Evolutionary conservation across 345 rosid genomes (phyloP).

Genomic region (Citrus glauca): DNA sequence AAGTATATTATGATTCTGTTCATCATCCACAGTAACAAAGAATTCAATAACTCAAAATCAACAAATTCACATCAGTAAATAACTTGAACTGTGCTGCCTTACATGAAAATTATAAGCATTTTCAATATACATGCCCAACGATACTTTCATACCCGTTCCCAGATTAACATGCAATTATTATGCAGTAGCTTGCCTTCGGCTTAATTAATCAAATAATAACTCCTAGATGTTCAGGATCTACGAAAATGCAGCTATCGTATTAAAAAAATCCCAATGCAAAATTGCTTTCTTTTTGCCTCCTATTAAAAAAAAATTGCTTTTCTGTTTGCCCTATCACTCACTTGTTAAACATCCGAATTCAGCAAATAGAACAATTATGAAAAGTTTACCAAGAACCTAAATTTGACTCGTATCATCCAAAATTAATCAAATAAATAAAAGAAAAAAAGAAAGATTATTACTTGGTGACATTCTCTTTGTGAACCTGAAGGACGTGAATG

Average conservation of each 20-base stretch:
- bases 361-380: not conserved
- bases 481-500: slow-evolving; percentile 99
- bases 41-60: not conserved
- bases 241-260: not conserved
- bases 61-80: not conserved
- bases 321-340: not conserved
- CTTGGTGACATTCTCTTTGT: slow-evolving; percentile 92
- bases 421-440: not conserved
- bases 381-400: not conserved
- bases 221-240: not conserved
- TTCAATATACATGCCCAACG: not conserved
- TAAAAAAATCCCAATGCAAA: not conserved
- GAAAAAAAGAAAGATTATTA: slow-evolving; percentile 29
- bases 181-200: not conserved
- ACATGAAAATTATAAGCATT: not conserved
- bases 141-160: not conserved
- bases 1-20: not conserved
- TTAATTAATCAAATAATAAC: no score
- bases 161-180: not conserved
- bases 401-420: not conserved
- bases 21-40: not conserved
- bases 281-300: not conserved
- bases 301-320: no score
- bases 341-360: not conserved
- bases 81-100: not conserved